A percentile compares a stretch with the other conserved stretches of the same genome.
These are phyloP conservation scores for Citrullus amarus DNA, from an alignment of 306 rosid genomes.

Conservation along the genomic window DNA sequence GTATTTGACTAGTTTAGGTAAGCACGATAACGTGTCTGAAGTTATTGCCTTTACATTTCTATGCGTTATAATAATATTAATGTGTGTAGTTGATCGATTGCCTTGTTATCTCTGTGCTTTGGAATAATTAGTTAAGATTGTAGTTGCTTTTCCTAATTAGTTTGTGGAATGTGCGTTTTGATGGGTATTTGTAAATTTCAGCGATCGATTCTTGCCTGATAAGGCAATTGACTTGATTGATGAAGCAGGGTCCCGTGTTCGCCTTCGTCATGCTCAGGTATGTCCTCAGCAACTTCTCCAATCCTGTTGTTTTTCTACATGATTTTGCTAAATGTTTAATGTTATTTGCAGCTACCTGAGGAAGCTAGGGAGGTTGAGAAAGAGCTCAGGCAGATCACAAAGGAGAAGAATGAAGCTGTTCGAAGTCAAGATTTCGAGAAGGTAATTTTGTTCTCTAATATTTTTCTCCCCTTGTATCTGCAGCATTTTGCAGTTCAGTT, in stretches of 20 bases:
- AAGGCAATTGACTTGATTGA: slow-evolving; percentile 94
- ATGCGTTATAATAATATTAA: background rate
- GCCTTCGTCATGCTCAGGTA: slow-evolving; percentile 93
- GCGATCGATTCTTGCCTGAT: slow-evolving; percentile 93
- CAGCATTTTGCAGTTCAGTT: background rate
- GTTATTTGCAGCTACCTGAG: slow-evolving; percentile 62
- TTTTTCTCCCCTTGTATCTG: background rate
- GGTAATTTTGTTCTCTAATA: slow-evolving; percentile 26
- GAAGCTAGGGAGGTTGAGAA: slow-evolving; percentile 85
- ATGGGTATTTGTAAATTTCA: slow-evolving; percentile 18
- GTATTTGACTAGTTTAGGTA: background rate
- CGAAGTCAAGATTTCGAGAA: slow-evolving; percentile 92
- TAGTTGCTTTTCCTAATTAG: background rate
- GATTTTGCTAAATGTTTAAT: background rate
- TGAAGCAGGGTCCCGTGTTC: slow-evolving; percentile 93
- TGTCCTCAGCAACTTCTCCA: background rate
- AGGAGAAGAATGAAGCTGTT: slow-evolving; percentile 84
- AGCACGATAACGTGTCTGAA: background rate
- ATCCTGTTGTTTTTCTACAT: background rate
- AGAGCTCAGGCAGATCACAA: slow-evolving; percentile 76
- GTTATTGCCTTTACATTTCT: background rate
- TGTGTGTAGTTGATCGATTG: background rate
- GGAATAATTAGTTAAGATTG: background rate
- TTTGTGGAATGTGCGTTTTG: background rate
- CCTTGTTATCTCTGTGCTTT: background rate